Conservation (phyloP, 345 rosid genomes). For the Corchorus olitorius region DNA sequence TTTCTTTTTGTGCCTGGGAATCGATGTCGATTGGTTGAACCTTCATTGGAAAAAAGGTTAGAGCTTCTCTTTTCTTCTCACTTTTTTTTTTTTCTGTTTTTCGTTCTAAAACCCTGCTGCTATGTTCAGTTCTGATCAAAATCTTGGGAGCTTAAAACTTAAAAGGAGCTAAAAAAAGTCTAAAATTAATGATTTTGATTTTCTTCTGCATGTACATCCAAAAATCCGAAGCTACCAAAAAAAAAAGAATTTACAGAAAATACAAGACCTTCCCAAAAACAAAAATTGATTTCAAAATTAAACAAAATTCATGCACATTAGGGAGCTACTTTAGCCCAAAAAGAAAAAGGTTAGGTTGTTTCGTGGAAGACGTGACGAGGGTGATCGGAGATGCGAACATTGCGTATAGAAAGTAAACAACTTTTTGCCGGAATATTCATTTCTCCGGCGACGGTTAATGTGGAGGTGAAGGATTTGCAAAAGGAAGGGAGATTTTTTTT, state of each 20-base stretch:
- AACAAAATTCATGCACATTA: conserved; percentile 25
- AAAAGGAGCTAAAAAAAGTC: neutral
- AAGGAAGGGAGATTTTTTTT: neutral
- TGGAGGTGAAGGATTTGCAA: neutral
- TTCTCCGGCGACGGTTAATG: conserved; percentile 42
- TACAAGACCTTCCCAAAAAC: neutral
- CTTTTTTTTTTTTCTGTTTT: neutral
- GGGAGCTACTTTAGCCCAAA: conserved; percentile 25
- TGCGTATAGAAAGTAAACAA: conserved; percentile 30
- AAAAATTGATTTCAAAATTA: neutral
- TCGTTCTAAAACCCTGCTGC: conserved; percentile 1
- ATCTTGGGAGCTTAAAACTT: conserved; percentile 5
- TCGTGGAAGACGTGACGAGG: conserved; percentile 77
- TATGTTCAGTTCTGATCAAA: conserved; percentile 14
- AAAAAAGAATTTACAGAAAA: neutral
- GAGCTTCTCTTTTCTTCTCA: neutral
- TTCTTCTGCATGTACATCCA: conserved; percentile 26
- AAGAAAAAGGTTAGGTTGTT: conserved; percentile 20
- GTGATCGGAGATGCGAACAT: conserved; percentile 60
- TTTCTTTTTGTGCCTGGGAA: conserved; percentile 31
- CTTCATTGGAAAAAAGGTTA: conserved; percentile 55
- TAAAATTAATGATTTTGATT: neutral
- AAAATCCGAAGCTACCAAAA: conserved; percentile 10
- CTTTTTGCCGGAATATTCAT: conserved; percentile 46
- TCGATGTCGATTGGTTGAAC: conserved; percentile 68